Percentiles rank a stretch among this genome's conserved stretches.
Conservation (phyloP, 306 rosid genomes). For the Glycine soja region DNA sequence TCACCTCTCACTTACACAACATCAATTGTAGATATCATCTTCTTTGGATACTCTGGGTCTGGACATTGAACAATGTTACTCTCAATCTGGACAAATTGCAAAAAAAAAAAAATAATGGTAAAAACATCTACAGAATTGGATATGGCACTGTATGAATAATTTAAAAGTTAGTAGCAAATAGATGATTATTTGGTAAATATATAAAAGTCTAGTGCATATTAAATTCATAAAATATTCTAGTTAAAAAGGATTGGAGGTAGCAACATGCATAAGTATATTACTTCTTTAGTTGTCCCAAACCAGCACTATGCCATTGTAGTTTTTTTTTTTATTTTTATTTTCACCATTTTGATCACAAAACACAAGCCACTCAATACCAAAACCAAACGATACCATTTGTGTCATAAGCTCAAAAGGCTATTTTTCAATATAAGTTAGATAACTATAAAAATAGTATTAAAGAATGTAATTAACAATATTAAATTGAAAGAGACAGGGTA, state of each 20-base stretch:
- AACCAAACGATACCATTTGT: constrained; percentile 4
- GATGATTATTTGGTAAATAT: not conserved
- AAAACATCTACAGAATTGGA: not conserved
- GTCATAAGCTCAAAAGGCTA: constrained; percentile 4
- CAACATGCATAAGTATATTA: not conserved
- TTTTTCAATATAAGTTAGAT: not conserved
- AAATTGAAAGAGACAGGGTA: not conserved
- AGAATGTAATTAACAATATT: not conserved
- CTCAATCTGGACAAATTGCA: constrained; percentile 69
- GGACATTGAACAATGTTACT: constrained; percentile 96
- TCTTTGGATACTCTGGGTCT: constrained; percentile 89
- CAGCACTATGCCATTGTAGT: not conserved
- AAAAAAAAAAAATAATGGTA: constrained; percentile 13
- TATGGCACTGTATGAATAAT: not conserved
- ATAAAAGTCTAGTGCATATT: too few relatives aligned
- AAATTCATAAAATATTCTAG: not conserved
- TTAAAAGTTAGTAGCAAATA: constrained; percentile 3
- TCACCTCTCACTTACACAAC: constrained; percentile 85
- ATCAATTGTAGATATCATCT: constrained; percentile 94
- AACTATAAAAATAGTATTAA: not conserved
- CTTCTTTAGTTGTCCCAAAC: not conserved
- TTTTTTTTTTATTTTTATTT: not conserved
- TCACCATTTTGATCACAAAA: constrained; percentile 1
- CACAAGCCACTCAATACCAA: not conserved
- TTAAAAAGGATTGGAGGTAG: not conserved